Evolutionary conservation across 192 early-diverging fungal genomes (phyloP).

Genomic region (Rhizoclosmatium globosum): DNA sequence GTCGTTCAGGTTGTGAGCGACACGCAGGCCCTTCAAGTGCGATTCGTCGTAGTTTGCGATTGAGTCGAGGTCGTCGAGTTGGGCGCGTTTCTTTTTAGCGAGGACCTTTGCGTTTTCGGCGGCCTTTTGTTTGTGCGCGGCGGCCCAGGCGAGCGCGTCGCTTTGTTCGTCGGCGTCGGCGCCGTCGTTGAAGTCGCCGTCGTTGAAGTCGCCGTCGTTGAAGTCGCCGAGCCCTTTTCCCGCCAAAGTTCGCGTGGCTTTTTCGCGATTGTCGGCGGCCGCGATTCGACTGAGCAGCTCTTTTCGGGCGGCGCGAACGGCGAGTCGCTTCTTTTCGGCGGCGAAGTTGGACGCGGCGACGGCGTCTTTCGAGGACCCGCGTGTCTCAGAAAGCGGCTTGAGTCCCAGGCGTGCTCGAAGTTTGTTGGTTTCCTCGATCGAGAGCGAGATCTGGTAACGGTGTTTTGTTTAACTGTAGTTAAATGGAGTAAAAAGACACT

Average conservation of each 20-base stretch:
- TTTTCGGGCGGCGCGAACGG: not conserved
- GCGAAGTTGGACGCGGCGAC: slow-evolving; percentile 32
- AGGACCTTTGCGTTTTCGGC: slow-evolving; percentile 55
- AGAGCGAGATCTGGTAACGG: slow-evolving; percentile 43
- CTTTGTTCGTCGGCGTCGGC: slow-evolving; percentile 36
- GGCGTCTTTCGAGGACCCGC: not conserved
- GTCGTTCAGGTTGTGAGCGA: slow-evolving; percentile 76
- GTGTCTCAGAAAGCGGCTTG: slow-evolving; percentile 41
- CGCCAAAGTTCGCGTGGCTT: slow-evolving; percentile 33
- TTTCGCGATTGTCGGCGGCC: not conserved
- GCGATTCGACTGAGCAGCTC: not conserved
- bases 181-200: slow-evolving; percentile 54
- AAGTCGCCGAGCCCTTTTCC: slow-evolving; percentile 72
- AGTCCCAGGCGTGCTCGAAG: slow-evolving; percentile 54
- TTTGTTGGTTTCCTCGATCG: slow-evolving; percentile 60
- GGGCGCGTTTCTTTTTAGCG: slow-evolving; percentile 49
- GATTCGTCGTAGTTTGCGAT: slow-evolving; percentile 31
- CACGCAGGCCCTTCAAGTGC: slow-evolving; percentile 76
- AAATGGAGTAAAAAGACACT: not conserved
- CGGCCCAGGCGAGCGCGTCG: slow-evolving; percentile 72
- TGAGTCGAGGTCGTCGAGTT: slow-evolving; percentile 11
- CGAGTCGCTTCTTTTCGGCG: slow-evolving; percentile 27
- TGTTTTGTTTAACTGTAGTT: no score
- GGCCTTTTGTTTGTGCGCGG: slow-evolving; percentile 56
- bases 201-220: slow-evolving; percentile 44